phyloP scores from a whole-genome alignment of 78 protist species.

The Dictyostelium purpureum region DNA sequence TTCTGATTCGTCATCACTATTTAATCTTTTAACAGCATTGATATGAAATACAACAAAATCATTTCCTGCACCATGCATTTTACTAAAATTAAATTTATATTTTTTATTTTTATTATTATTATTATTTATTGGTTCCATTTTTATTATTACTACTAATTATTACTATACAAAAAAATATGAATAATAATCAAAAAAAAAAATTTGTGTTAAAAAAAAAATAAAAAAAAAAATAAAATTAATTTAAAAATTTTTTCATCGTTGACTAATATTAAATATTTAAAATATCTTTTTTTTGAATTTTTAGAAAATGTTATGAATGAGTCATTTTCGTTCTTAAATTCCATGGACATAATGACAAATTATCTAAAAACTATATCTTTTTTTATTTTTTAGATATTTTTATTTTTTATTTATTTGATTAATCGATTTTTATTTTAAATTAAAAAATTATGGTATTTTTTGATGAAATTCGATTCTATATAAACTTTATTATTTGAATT shows the following conservation, averaged over 20 bases:
- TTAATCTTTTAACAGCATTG: constrained; percentile 1
- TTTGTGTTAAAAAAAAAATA: not conserved
- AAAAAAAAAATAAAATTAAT: not conserved
- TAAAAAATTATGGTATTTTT: too few relatives aligned
- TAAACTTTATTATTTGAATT: too few relatives aligned
- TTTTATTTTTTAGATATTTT: too few relatives aligned
- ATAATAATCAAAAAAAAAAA: not conserved
- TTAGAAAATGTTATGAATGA: too few relatives aligned
- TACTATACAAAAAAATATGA: not conserved
- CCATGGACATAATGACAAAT: too few relatives aligned
- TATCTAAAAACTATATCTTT: too few relatives aligned
- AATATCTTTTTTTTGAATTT: too few relatives aligned
- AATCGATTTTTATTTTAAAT: too few relatives aligned
- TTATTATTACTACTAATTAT: not conserved
- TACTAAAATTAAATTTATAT: constrained; percentile 29
- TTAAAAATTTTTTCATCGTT: not conserved
- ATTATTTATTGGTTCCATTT: not conserved
- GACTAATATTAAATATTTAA: too few relatives aligned
- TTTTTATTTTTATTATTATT: not conserved
- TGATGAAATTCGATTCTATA: too few relatives aligned
- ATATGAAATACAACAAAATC: constrained; percentile 69
- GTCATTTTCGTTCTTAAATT: too few relatives aligned
- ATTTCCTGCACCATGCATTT: constrained; percentile 81
- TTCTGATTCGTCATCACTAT: not conserved
- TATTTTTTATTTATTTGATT: too few relatives aligned